These are phyloP conservation scores for Yamadazyma siamensis DNA, from an alignment of 1,139 yeast species.

Conservation along the genomic window DNA sequence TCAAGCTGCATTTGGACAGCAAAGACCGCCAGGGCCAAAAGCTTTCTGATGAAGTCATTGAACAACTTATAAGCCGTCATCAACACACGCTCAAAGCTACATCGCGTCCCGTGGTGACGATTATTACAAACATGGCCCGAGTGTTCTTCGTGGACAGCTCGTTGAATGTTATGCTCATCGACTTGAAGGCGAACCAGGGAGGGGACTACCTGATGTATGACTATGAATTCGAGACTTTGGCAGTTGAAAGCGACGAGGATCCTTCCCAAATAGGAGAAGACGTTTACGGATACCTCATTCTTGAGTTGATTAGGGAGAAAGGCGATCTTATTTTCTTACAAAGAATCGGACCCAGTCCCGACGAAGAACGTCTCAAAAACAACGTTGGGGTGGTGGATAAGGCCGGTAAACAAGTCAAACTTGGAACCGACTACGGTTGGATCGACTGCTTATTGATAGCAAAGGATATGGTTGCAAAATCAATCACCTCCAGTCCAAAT, in stretches of 20 bases:
- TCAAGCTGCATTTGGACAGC: conserved; percentile 35
- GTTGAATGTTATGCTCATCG: conserved; percentile 40
- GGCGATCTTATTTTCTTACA: conserved; percentile 61
- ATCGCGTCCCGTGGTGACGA: conserved; percentile 41
- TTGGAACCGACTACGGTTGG: conserved; percentile 44
- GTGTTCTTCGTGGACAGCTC: conserved; percentile 39
- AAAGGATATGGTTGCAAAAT: conserved; percentile 33
- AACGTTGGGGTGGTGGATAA: conserved; percentile 38
- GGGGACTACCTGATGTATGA: conserved; percentile 73
- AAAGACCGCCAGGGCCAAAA: conserved; percentile 20
- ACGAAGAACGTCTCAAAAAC: conserved; percentile 23
- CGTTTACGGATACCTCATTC: conserved; percentile 56
- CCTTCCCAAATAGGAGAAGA: conserved; percentile 20
- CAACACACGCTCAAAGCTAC: conserved; percentile 30
- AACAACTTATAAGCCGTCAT: conserved; percentile 39
- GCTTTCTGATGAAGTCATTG: conserved; percentile 36
- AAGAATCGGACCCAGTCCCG: conserved; percentile 21
- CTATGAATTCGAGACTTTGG: conserved; percentile 55
- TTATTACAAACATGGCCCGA: conserved; percentile 46
- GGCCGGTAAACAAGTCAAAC: conserved; percentile 27
- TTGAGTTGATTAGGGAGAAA: conserved; percentile 55
- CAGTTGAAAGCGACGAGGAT: conserved; percentile 44
- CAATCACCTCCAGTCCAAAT: not conserved
- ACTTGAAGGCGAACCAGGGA: conserved; percentile 50
- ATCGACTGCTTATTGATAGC: conserved; percentile 45